phyloP scores from a whole-genome alignment of 768 basidiomycete species.

The Mycena epipterygia region DNA sequence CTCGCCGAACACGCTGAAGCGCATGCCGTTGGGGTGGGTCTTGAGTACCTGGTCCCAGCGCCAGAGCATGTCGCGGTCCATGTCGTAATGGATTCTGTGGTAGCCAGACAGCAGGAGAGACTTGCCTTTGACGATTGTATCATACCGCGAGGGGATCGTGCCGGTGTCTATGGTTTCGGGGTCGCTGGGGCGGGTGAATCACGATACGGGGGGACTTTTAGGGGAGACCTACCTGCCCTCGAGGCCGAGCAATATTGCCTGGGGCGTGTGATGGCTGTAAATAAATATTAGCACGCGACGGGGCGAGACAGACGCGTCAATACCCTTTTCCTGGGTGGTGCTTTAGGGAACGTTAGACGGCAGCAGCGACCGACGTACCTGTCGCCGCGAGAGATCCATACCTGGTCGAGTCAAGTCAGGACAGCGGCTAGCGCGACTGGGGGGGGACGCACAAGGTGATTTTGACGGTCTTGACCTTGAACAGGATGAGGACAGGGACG shows the following conservation, averaged over 20 bases:
- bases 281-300: constrained; percentile 13
- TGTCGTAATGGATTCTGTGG: constrained; percentile 86
- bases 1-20: constrained; percentile 86
- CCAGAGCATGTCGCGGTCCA: constrained; percentile 95
- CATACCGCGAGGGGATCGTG: constrained; percentile 83
- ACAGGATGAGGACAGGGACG: constrained; percentile 3
- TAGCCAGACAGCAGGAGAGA: constrained; percentile 78
- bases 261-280: constrained; percentile 87
- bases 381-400: constrained; percentile 97
- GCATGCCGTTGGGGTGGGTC: constrained; percentile 94
- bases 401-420: constrained; percentile 49
- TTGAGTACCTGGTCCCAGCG: constrained; percentile 86
- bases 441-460: constrained; percentile 73
- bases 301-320: not conserved
- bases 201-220: not conserved
- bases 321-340: constrained; percentile 79
- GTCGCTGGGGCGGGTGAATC: constrained; percentile 70
- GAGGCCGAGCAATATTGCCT: constrained; percentile 86
- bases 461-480: constrained; percentile 83
- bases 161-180: constrained; percentile 95
- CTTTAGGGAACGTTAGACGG: constrained; percentile 18
- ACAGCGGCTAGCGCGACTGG: not conserved
- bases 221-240: constrained; percentile 62
- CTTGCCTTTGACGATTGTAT: constrained; percentile 74
- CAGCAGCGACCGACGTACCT: constrained; percentile 56